These are phyloP conservation scores for Leptomonas pyrrhocoris DNA, from an alignment of 208 protist genomes.

Conservation along the genomic window DNA sequence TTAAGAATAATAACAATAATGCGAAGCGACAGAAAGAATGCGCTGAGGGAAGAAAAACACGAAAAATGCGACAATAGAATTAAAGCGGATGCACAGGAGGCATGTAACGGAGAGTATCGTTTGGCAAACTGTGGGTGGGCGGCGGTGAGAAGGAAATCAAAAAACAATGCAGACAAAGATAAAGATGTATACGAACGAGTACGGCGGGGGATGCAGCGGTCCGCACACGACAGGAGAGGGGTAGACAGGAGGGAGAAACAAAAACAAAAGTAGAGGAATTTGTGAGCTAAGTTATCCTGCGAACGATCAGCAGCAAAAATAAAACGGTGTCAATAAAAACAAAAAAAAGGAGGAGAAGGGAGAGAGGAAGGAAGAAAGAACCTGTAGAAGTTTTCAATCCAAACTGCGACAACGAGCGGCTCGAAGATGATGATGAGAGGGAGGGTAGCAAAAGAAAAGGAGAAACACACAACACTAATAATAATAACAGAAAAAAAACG, in stretches of 20 bases:
- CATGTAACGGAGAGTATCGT: slow-evolving; percentile 9
- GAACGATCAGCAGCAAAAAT: background rate
- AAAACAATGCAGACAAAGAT: slow-evolving; percentile 1
- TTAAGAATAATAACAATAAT: no score
- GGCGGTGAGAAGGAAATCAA: slow-evolving; percentile 2
- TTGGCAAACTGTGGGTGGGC: slow-evolving; percentile 1
- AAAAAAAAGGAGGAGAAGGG: background rate
- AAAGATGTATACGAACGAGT: background rate
- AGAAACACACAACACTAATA: background rate
- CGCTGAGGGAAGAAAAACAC: slow-evolving; percentile 1
- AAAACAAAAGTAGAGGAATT: slow-evolving; percentile 6
- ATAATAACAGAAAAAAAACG: background rate
- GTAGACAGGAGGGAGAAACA: slow-evolving; percentile 3
- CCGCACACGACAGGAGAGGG: slow-evolving; percentile 16
- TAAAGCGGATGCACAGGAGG: slow-evolving; percentile 7
- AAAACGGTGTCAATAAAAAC: background rate
- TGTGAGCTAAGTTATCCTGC: no score
- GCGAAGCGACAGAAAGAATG: background rate
- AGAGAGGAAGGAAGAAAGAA: slow-evolving; percentile 2
- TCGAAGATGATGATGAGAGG: background rate
- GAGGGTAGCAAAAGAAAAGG: background rate
- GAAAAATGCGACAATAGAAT: slow-evolving; percentile 16
- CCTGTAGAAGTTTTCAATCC: no score
- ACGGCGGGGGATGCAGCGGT: background rate
- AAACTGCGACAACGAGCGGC: background rate